A percentile compares a stretch with the other conserved stretches of the same genome.
These are phyloP conservation scores for Chaetomium strumarium DNA, from an alignment of 2,329 filamentous ascomycete species.

Conservation along the genomic window DNA sequence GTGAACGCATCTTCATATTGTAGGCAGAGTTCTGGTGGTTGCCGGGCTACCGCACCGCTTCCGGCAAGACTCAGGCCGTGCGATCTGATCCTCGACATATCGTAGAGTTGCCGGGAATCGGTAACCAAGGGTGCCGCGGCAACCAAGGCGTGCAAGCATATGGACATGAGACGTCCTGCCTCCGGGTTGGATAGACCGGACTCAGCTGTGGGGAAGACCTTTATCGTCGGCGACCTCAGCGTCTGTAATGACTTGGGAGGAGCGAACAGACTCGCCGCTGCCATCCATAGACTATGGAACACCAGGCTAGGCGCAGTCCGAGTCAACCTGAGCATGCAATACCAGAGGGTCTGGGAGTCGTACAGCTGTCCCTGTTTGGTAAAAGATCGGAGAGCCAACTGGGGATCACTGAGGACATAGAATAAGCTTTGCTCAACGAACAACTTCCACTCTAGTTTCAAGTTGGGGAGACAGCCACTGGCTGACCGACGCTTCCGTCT, in stretches of 20 bases:
- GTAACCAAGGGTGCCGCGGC: conserved; percentile 49
- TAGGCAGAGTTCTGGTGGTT: conserved; percentile 47
- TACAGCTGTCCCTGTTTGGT: conserved; percentile 45
- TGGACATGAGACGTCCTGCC: conserved; percentile 49
- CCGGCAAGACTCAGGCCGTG: conserved; percentile 46
- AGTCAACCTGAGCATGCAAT: conserved; percentile 55
- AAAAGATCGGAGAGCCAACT: conserved; percentile 52
- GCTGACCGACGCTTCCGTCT: conserved; percentile 31
- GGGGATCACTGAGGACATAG: conserved; percentile 54
- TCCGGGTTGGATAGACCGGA: conserved; percentile 42
- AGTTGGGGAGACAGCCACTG: conserved; percentile 26
- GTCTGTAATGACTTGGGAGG: conserved; percentile 43
- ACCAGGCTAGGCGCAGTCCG: conserved; percentile 52
- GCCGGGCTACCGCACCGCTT: conserved; percentile 40
- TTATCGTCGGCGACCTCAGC: conserved; percentile 34
- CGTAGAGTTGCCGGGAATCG: conserved; percentile 44
- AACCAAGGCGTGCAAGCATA: conserved; percentile 58
- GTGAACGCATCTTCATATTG: conserved; percentile 59
- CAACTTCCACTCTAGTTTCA: conserved; percentile 48
- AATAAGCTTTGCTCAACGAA: conserved; percentile 62
- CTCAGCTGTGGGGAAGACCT: conserved; percentile 32
- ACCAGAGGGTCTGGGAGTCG: conserved; percentile 58
- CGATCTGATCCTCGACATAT: conserved; percentile 56
- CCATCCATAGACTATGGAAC: conserved; percentile 60
- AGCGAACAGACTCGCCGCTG: conserved; percentile 52